phyloP scores from a whole-genome alignment of 805 yeast genomes.

The Cyberlindnera mrakii region DNA sequence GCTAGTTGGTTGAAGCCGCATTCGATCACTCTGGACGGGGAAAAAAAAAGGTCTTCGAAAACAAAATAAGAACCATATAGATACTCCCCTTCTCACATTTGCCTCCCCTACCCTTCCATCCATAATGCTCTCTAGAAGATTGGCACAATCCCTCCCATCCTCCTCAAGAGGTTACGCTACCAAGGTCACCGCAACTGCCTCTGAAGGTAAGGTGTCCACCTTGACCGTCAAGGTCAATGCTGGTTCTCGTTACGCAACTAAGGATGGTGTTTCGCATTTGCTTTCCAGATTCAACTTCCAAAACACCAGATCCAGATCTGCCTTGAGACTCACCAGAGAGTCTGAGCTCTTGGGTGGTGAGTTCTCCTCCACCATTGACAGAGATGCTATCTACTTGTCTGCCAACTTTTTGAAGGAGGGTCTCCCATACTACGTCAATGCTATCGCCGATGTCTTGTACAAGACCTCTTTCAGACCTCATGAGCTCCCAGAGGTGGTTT shows the following conservation, averaged over 20 bases:
- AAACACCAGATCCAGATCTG: conserved; percentile 77
- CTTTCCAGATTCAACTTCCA: conserved; percentile 79
- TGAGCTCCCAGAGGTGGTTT: conserved; percentile 76
- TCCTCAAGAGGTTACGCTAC: conserved; percentile 31
- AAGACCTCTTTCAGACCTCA: conserved; percentile 73
- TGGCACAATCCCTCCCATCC: conserved; percentile 14
- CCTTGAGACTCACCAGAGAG: conserved; percentile 90
- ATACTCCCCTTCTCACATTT: background rate
- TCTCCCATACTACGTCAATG: conserved; percentile 87
- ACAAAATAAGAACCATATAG: background rate
- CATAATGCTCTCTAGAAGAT: conserved; percentile 24
- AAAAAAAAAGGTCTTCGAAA: conserved; percentile 2
- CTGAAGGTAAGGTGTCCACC: conserved; percentile 61
- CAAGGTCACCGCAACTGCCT: conserved; percentile 48
- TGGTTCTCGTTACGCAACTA: conserved; percentile 68
- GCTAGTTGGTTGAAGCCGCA: conserved; percentile 1
- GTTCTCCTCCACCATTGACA: conserved; percentile 61
- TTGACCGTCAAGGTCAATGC: conserved; percentile 78
- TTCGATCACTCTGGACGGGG: conserved; percentile 1
- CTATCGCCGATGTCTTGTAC: conserved; percentile 67
- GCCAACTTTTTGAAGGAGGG: conserved; percentile 82
- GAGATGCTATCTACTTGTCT: conserved; percentile 77
- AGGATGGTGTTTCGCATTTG: conserved; percentile 82
- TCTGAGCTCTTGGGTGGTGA: conserved; percentile 88
- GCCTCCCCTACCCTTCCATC: background rate